phyloP scores from a whole-genome alignment of 2,329 filamentous ascomycete genomes.

The Pseudocercospora eumusae region DNA sequence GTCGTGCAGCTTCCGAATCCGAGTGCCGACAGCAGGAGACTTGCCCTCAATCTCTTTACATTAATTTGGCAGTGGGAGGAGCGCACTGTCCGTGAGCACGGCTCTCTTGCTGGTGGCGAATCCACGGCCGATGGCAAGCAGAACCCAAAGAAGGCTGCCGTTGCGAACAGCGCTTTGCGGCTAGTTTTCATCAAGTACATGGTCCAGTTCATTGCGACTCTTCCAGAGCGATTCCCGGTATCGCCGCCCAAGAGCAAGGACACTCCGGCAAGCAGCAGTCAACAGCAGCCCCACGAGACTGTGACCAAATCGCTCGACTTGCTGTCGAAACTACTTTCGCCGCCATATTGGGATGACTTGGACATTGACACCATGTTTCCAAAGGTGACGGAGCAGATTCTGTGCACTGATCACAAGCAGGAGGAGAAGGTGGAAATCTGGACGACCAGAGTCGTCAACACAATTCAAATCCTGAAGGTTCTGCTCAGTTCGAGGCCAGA shows the following conservation, averaged over 20 bases:
- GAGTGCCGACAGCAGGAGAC: constrained; percentile 86
- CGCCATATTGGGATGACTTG: constrained; percentile 86
- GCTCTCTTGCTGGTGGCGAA: constrained; percentile 36
- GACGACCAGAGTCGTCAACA: constrained; percentile 86
- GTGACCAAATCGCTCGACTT: constrained; percentile 82
- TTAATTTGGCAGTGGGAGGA: constrained; percentile 94
- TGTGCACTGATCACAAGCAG: constrained; percentile 67
- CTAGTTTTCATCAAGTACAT: constrained; percentile 90
- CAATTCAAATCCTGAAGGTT: constrained; percentile 86
- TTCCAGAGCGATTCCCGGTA: constrained; percentile 77
- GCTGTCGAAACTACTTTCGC: constrained; percentile 79
- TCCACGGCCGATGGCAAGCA: constrained; percentile 28
- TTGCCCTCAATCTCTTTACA: constrained; percentile 86
- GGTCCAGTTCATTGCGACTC: constrained; percentile 88
- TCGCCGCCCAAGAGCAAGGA: constrained; percentile 65
- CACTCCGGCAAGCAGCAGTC: constrained; percentile 34
- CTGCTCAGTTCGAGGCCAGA: constrained; percentile 84
- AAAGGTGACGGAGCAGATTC: constrained; percentile 82
- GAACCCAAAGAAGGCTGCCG: constrained; percentile 38
- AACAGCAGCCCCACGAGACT: constrained; percentile 64
- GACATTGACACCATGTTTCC: constrained; percentile 82
- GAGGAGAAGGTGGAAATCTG: constrained; percentile 66
- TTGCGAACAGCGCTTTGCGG: constrained; percentile 58
- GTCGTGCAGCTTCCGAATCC: constrained; percentile 80
- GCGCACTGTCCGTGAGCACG: constrained; percentile 67